phyloP scores from a whole-genome alignment of 2,329 filamentous ascomycete genomes.

The Fusarium robinianum region DNA sequence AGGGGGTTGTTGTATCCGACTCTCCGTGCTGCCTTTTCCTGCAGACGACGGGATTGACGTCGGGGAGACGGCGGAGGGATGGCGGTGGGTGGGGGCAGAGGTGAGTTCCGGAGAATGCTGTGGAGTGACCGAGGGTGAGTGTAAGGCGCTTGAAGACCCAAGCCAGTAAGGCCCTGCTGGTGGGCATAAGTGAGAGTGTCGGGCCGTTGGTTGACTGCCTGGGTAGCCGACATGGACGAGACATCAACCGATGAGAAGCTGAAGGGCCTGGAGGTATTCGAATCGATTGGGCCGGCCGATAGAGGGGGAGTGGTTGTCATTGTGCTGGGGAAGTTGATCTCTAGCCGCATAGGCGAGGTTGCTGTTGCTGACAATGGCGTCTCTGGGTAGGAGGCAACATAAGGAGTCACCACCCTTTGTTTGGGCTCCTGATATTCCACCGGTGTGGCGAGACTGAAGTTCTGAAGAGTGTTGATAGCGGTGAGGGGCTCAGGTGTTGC shows the following conservation, averaged over 20 bases:
- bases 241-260: conserved; percentile 49
- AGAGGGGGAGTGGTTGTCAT: conserved; percentile 65
- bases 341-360: conserved; percentile 51
- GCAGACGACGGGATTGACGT: conserved; percentile 58
- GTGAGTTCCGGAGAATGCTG: conserved; percentile 70
- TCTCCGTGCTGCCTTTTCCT: conserved; percentile 58
- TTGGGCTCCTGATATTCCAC: conserved; percentile 40
- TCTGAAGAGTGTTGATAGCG: conserved; percentile 51
- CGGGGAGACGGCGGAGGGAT: conserved; percentile 57
- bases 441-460: conserved; percentile 39
- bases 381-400: conserved; percentile 53
- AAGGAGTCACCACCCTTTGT: conserved; percentile 49
- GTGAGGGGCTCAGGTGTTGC: conserved; percentile 57
- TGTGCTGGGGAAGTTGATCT: conserved; percentile 56
- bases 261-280: conserved; percentile 49
- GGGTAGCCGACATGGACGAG: conserved; percentile 14
- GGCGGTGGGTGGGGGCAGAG: conserved; percentile 58
- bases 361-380: conserved; percentile 59
- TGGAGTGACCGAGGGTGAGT: conserved; percentile 61
- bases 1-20: conserved; percentile 67
- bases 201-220: conserved; percentile 8
- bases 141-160: conserved; percentile 54
- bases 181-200: conserved; percentile 24
- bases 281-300: conserved; percentile 57
- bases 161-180: conserved; percentile 17